A percentile compares a stretch with the other conserved stretches of the same genome.
These are phyloP conservation scores for Wickerhamomyces canadensis DNA, from an alignment of 805 yeast species.

Conservation along the genomic window DNA sequence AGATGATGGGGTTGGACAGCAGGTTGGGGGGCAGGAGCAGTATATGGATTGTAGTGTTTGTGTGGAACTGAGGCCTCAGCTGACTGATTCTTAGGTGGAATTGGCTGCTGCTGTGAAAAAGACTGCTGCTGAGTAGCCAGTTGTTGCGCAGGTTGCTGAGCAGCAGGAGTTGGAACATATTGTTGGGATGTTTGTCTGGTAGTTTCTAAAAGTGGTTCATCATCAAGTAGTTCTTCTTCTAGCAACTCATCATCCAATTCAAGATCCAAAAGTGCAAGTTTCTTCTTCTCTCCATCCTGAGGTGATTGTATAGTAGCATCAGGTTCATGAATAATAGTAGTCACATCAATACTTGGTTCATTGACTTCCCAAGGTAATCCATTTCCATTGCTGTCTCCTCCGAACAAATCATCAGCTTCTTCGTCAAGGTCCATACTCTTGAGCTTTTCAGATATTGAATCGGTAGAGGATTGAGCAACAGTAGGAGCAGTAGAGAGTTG, in stretches of 20 bases:
- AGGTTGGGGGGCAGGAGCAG: constrained; percentile 1
- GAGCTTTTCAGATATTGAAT: too few relatives aligned
- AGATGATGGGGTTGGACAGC: constrained; percentile 10
- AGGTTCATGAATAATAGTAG: too few relatives aligned
- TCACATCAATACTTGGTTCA: too few relatives aligned
- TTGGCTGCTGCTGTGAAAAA: constrained; percentile 1
- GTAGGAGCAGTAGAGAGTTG: too few relatives aligned
- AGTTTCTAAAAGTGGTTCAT: constrained; percentile 31
- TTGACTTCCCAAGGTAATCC: too few relatives aligned
- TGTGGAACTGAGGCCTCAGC: constrained; percentile 1
- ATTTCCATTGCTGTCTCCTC: too few relatives aligned
- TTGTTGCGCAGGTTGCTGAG: too few relatives aligned
- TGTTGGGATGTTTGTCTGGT: too few relatives aligned
- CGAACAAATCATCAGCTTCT: too few relatives aligned
- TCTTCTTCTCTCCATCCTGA: constrained; percentile 25
- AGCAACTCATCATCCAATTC: constrained; percentile 34
- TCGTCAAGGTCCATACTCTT: too few relatives aligned
- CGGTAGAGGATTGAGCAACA: too few relatives aligned
- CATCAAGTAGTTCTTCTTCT: constrained; percentile 29
- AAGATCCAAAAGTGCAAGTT: constrained; percentile 35
- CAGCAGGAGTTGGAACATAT: too few relatives aligned
- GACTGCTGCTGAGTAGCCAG: constrained; percentile 1
- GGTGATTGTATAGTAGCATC: not conserved
- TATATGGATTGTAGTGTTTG: not conserved
- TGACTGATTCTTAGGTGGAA: constrained; percentile 3